Base-by-base conservation (phyloP, 495 filamentous ascomycete genomes). In the Staphylotrichum longicolle region DNA sequence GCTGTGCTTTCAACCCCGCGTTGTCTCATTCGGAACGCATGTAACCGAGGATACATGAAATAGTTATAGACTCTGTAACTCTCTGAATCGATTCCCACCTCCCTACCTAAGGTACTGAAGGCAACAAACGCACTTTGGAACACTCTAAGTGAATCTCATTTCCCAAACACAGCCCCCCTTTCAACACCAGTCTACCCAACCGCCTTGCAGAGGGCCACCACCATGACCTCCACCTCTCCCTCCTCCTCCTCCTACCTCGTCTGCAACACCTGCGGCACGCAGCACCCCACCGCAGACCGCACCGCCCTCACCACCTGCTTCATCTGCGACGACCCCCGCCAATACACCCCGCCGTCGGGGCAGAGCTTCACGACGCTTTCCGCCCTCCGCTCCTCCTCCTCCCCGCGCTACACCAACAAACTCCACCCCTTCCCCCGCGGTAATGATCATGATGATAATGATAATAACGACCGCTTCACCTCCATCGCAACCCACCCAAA, bases 291-390 rank as follows among this genome's bases (percentile, higher is more conserved):
- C 7, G 45, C 78, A 0, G 74, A 78, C 61, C 69, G 70, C 14
- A 45, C 62, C n/a, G 45, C 75, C 11, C 75, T 83, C 20, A 75
- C 69, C 15, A 78, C 73, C 6, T 93, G 89, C 76, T 82, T 84
- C 54, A 90, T 93, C 60, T 93, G 89, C 72, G 89, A 91, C 74
- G 88, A 86, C 69, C 80, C 88, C 2, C 81, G 89, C 6, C 89
- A 91, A 74, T 93, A 82, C 68, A 82, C 88, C 0, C 84, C 84
- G 4, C 75, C 79, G 0, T 72, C 80, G 0, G 86, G 86, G 15
- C 83, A 85, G 63, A 68, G 75, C 35, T 90, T 87, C 75, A 88
- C 82, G 0, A 84, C 80, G 0, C 71, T 86, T n/a, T 58, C 63
- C 11, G 65, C 68, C 14, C 48, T 83, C 11, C 74, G 70, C 8